phyloP scores from a whole-genome alignment of 1,284 basidiomycete species.

The Marasmius tenuissimus region DNA sequence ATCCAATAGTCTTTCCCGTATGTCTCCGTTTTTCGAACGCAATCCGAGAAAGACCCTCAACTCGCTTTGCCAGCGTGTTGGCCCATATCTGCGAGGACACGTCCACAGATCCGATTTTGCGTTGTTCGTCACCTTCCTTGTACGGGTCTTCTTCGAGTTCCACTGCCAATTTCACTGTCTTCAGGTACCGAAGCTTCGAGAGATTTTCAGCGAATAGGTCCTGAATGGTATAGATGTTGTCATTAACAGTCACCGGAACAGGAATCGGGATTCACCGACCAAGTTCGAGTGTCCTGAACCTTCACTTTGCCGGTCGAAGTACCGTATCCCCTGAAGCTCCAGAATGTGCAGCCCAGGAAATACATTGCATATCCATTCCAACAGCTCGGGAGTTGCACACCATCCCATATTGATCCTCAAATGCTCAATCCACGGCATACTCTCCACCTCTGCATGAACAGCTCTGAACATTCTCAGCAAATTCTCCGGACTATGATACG shows the following conservation, averaged over 20 bases:
- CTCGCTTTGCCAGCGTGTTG: not conserved
- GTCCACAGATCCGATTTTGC: constrained; percentile 8
- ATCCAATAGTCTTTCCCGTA: constrained; percentile 9
- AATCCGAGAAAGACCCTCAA: not conserved
- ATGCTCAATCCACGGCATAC: constrained; percentile 2
- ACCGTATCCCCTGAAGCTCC: constrained; percentile 10
- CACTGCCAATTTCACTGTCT: constrained; percentile 11
- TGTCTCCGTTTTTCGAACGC: constrained; percentile 11
- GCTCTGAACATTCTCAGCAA: not conserved
- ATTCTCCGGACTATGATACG: constrained; percentile 9
- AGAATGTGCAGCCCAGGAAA: constrained; percentile 8
- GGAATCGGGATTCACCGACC: not conserved
- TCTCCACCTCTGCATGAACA: not conserved
- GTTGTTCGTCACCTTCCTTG: not conserved
- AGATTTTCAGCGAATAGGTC: constrained; percentile 2
- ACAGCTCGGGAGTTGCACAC: constrained; percentile 8
- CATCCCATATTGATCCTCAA: constrained; percentile 13
- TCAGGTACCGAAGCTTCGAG: not conserved
- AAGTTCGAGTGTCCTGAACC: constrained; percentile 5
- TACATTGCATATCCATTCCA: constrained; percentile 1
- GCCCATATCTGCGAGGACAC: constrained; percentile 9
- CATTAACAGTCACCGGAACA: not conserved
- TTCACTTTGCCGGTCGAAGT: constrained; percentile 9
- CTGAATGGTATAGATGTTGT: not conserved
- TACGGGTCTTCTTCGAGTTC: constrained; percentile 11